These are phyloP conservation scores for Penicillium bovifimosum DNA, from an alignment of 495 filamentous ascomycete genomes.

Conservation along the genomic window DNA sequence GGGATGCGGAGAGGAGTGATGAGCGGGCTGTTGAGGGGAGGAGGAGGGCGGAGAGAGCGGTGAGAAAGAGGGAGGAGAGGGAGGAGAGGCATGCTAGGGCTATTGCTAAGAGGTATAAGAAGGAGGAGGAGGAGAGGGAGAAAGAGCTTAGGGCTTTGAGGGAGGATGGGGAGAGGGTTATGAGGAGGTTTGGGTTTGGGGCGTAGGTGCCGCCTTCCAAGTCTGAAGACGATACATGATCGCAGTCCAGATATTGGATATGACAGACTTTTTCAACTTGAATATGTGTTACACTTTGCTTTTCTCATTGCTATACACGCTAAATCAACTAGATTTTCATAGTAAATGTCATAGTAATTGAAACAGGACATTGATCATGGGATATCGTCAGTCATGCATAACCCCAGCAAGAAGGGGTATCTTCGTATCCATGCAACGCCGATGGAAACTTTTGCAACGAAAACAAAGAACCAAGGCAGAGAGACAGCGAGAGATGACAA, in stretches of 20 bases:
- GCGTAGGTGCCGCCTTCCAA: neutral
- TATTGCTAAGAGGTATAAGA: slow-evolving; percentile 35
- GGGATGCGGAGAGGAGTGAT: slow-evolving; percentile 43
- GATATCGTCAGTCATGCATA: slow-evolving; percentile 18
- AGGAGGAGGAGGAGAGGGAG: slow-evolving; percentile 36
- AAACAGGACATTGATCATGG: slow-evolving; percentile 9
- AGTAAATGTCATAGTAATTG: neutral
- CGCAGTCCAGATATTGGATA: too few relatives aligned
- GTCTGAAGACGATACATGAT: too few relatives aligned
- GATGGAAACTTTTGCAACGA: slow-evolving; percentile 3
- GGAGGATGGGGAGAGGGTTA: slow-evolving; percentile 30
- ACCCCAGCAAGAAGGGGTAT: slow-evolving; percentile 20
- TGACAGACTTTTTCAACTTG: neutral
- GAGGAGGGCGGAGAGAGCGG: slow-evolving; percentile 34
- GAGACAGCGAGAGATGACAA: neutral
- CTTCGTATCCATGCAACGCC: slow-evolving; percentile 21
- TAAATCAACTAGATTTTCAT: too few relatives aligned
- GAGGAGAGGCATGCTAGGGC: slow-evolving; percentile 32
- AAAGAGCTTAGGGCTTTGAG: slow-evolving; percentile 26
- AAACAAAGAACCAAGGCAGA: neutral
- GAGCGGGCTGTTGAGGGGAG: slow-evolving; percentile 35
- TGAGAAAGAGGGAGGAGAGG: slow-evolving; percentile 29
- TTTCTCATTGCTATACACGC: neutral
- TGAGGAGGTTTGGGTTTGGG: slow-evolving; percentile 25
- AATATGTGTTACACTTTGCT: neutral